Conservation (phyloP, 306 rosid genomes). For the Quercus ilex region DNA sequence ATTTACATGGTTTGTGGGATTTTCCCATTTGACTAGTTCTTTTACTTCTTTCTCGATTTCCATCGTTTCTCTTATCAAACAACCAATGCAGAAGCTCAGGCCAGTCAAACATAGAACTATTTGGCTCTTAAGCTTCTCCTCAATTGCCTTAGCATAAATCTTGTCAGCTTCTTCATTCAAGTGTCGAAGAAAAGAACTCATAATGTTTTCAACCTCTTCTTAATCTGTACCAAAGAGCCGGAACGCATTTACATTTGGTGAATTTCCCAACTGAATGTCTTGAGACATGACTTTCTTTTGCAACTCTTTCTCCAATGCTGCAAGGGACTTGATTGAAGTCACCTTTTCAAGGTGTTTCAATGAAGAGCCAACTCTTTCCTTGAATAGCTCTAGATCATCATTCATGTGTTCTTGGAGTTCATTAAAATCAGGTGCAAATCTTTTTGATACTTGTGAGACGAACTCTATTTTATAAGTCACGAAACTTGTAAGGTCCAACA, state of each 20-base stretch:
- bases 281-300: conserved; percentile 19
- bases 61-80: conserved; percentile 50
- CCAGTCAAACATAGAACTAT: conserved; percentile 48
- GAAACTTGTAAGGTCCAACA: conserved; percentile 33
- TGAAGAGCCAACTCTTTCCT: conserved; percentile 32
- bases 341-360: conserved; percentile 32
- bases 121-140: conserved; percentile 46
- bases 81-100: conserved; percentile 58
- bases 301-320: conserved; percentile 28
- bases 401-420: conserved; percentile 30
- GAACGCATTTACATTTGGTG: conserved; percentile 21
- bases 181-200: conserved; percentile 44
- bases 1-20: conserved; percentile 37
- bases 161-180: conserved; percentile 42
- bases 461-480: conserved; percentile 41
- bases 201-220: conserved; percentile 32
- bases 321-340: conserved; percentile 26
- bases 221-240: conserved; percentile 29
- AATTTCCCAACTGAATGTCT: conserved; percentile 45
- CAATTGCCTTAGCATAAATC: conserved; percentile 25
- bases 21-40: conserved; percentile 59
- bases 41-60: conserved; percentile 49
- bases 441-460: conserved; percentile 27
- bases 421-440: conserved; percentile 1
- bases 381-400: conserved; percentile 40